Conservation (phyloP, 2,329 filamentous ascomycete genomes). For the Drechslera avenae region DNA sequence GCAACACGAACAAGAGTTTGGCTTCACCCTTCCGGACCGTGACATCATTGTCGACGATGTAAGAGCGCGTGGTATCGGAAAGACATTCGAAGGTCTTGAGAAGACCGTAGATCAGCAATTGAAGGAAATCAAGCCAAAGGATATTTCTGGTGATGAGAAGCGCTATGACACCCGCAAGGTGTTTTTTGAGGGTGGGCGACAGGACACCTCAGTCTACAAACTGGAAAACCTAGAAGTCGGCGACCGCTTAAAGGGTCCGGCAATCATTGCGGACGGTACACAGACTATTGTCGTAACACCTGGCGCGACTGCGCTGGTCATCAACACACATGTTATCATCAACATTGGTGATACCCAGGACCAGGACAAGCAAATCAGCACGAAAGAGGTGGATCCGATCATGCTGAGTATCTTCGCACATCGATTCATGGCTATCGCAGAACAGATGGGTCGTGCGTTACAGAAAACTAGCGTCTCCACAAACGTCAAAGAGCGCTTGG, state of each 20-base stretch:
- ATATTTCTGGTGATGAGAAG: slow-evolving; percentile 63
- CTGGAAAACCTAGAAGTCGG: slow-evolving; percentile 75
- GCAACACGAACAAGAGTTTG: slow-evolving; percentile 91
- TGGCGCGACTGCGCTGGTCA: slow-evolving; percentile 73
- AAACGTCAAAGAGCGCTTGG: slow-evolving; percentile 80
- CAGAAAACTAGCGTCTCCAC: slow-evolving; percentile 82
- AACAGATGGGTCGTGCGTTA: slow-evolving; percentile 79
- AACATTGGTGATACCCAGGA: slow-evolving; percentile 69
- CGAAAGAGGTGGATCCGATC: slow-evolving; percentile 72
- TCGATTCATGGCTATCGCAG: slow-evolving; percentile 83
- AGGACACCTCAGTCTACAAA: slow-evolving; percentile 81
- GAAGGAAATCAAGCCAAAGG: slow-evolving; percentile 67
- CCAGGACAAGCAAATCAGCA: slow-evolving; percentile 55
- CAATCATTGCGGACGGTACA: slow-evolving; percentile 83
- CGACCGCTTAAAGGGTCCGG: slow-evolving; percentile 76
- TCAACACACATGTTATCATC: slow-evolving; percentile 87
- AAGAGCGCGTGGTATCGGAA: slow-evolving; percentile 84
- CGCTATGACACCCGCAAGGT: slow-evolving; percentile 70
- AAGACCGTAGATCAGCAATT: slow-evolving; percentile 86
- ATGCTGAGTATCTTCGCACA: slow-evolving; percentile 80
- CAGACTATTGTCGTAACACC: slow-evolving; percentile 93
- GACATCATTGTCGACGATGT: slow-evolving; percentile 93
- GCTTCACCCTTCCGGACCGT: slow-evolving; percentile 82
- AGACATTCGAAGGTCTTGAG: slow-evolving; percentile 78
- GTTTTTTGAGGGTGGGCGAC: slow-evolving; percentile 82